Percentiles rank a stretch among this genome's conserved stretches.
Conservation (phyloP, 2,329 filamentous ascomycete species). For the Westerdykella aurantiaca region DNA sequence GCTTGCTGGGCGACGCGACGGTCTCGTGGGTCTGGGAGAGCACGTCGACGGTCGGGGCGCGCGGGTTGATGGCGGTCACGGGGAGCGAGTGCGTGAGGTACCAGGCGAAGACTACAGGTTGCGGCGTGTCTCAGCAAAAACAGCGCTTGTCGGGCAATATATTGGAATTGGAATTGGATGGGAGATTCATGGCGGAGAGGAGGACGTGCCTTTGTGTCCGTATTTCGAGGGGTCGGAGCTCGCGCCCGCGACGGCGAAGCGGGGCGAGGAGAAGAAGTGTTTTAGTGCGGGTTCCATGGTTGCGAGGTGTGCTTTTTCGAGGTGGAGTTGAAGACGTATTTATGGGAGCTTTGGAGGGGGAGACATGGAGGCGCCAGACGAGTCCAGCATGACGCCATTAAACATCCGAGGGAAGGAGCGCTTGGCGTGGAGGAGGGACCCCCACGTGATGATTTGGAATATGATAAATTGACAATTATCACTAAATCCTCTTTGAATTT, state of each 20-base stretch:
- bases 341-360: too few relatives aligned
- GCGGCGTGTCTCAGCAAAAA: background rate
- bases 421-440: too few relatives aligned
- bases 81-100: conserved; percentile 72
- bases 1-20: conserved; percentile 57
- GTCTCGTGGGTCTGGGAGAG: conserved; percentile 56
- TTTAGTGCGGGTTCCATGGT: conserved; percentile 64
- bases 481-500: too few relatives aligned
- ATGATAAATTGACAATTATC: too few relatives aligned
- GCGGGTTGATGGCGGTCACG: conserved; percentile 79
- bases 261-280: conserved; percentile 71
- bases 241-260: conserved; percentile 85
- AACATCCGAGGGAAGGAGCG: too few relatives aligned
- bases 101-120: conserved; percentile 72
- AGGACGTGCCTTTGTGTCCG: conserved; percentile 69
- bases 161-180: too few relatives aligned
- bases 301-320: background rate
- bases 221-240: conserved; percentile 80
- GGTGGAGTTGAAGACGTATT: too few relatives aligned
- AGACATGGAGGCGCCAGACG: too few relatives aligned
- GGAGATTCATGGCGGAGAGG: background rate
- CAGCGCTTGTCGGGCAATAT: background rate
- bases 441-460: too few relatives aligned
- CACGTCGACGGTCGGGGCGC: conserved; percentile 58
- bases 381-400: too few relatives aligned